These are phyloP conservation scores for Cyclanthera cordifolia DNA, from an alignment of 306 rosid species.

Conservation along the genomic window DNA sequence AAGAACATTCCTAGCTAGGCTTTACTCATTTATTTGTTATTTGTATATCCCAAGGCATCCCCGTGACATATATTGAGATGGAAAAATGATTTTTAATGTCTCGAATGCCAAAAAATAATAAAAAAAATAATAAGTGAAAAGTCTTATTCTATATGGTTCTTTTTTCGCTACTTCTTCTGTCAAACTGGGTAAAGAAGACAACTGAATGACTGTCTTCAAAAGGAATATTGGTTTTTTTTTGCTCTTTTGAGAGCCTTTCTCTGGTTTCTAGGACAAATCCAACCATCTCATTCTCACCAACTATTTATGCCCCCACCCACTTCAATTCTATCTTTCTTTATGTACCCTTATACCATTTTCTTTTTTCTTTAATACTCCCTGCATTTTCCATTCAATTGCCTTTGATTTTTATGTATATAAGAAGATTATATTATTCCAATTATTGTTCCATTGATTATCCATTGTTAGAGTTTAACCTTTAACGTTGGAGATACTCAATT, in stretches of 20 bases:
- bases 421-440: not conserved
- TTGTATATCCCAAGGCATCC: slow-evolving; percentile 39
- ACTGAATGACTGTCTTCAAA: slow-evolving; percentile 7
- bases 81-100: not conserved
- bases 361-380: not conserved
- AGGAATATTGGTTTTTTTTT: slow-evolving; percentile 8
- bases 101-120: not conserved
- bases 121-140: not conserved
- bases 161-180: not conserved
- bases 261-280: slow-evolving; percentile 11
- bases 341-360: not conserved
- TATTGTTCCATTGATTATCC: not conserved
- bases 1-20: slow-evolving; percentile 64
- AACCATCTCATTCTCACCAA: not conserved
- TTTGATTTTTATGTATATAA: not conserved
- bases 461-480: too few species aligned
- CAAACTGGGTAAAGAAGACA: not conserved
- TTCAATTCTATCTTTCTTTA: not conserved
- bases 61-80: slow-evolving; percentile 35
- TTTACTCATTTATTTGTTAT: slow-evolving; percentile 24
- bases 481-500: too few species aligned
- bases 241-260: slow-evolving; percentile 10
- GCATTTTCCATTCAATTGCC: not conserved
- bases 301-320: not conserved
- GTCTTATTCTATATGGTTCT: slow-evolving; percentile 8